phyloP scores from a whole-genome alignment of 129 eudicot species.

The Glebionis coronaria region DNA sequence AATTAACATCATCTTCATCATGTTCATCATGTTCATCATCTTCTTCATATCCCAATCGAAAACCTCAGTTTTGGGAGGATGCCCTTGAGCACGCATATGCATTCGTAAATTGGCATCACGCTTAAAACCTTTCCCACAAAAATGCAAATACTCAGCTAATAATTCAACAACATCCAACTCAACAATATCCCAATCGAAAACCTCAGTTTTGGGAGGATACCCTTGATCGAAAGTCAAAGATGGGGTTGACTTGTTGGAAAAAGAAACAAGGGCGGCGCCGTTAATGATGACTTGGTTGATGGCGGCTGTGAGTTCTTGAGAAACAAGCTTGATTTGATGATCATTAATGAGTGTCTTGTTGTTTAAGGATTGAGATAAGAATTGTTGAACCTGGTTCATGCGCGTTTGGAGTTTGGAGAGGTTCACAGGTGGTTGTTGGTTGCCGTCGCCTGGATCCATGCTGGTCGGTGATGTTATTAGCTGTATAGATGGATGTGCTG shows the following conservation, averaged over 20 bases:
- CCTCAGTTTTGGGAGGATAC: constrained; percentile 37
- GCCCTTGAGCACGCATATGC: constrained; percentile 98
- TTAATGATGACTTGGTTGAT: constrained; percentile 65
- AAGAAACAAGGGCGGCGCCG: constrained; percentile 66
- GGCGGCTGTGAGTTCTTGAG: constrained; percentile 62
- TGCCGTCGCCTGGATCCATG: constrained; percentile 28
- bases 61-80: constrained; percentile 34
- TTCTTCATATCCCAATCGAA: constrained; percentile 45
- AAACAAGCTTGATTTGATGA: constrained; percentile 44
- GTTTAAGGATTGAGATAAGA: constrained; percentile 58
- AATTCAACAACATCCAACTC: constrained; percentile 81
- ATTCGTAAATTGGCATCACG: constrained; percentile 92
- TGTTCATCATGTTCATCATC: too few relatives aligned
- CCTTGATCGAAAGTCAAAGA: background rate
- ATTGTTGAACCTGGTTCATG: constrained; percentile 54
- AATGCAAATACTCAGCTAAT: constrained; percentile 75
- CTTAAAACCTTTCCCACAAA: constrained; percentile 94
- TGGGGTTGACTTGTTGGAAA: constrained; percentile 9
- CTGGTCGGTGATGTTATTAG: background rate
- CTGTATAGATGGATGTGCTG: too few relatives aligned
- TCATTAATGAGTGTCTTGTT: constrained; percentile 36
- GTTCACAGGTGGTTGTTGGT: constrained; percentile 43
- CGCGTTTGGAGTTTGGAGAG: constrained; percentile 51
- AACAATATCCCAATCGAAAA: constrained; percentile 41
- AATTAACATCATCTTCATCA: too few relatives aligned